Conservation (phyloP, 108 stramenopile species). For the Nitzschia putrida region DNA sequence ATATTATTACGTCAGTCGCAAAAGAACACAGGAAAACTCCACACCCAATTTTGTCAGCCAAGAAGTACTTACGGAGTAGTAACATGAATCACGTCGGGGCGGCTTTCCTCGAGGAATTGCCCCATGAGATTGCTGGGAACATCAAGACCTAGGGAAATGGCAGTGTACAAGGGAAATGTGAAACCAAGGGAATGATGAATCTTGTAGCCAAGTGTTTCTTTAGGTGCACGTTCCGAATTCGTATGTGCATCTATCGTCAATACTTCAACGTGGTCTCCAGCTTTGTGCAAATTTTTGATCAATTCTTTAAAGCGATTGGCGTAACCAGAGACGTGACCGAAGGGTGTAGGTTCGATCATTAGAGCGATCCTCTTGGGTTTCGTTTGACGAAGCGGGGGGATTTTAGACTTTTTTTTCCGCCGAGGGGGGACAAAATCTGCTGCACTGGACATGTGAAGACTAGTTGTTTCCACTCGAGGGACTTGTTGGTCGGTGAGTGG, state of each 20-base stretch:
- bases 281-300: conserved; percentile 83
- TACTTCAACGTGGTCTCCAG: conserved; percentile 88
- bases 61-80: conserved; percentile 78
- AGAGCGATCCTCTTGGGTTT: conserved; percentile 72
- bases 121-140: conserved; percentile 83
- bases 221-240: conserved; percentile 65
- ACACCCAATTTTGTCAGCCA: background rate
- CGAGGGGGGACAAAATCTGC: too few species aligned
- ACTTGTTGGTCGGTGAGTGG: too few species aligned
- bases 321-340: conserved; percentile 96
- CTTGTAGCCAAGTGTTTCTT: conserved; percentile 66
- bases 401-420: too few species aligned
- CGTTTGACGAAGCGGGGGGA: conserved; percentile 44
- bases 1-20: background rate
- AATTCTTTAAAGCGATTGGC: conserved; percentile 98
- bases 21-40: conserved; percentile 8
- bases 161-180: conserved; percentile 92
- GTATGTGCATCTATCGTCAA: conserved; percentile 89
- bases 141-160: conserved; percentile 88
- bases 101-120: conserved; percentile 72
- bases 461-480: too few species aligned
- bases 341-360: conserved; percentile 91
- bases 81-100: conserved; percentile 94
- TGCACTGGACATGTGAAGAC: too few species aligned
- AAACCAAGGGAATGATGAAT: conserved; percentile 91